A percentile compares a stretch with the other conserved stretches of the same genome.
These are phyloP conservation scores for Clonostachys rosea DNA, from an alignment of 2,329 filamentous ascomycete genomes.

Conservation along the genomic window DNA sequence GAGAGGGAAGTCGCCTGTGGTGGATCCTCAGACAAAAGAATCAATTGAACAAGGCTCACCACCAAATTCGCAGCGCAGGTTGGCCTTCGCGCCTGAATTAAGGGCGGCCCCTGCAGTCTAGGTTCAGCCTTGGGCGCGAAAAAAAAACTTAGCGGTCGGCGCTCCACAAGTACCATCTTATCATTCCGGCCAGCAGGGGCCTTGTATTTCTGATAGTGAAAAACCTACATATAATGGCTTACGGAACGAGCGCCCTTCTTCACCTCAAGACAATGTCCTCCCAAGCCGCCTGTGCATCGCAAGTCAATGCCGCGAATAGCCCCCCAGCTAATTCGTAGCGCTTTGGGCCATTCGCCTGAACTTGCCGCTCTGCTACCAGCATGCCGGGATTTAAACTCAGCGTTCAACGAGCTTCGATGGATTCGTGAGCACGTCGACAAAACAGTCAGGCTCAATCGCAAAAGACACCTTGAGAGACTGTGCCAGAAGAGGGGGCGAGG, in stretches of 20 bases:
- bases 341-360: conserved; percentile 46
- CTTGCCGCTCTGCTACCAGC: conserved; percentile 57
- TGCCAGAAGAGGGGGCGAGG: conserved; percentile 51
- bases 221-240: neutral
- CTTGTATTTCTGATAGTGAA: neutral
- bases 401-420: conserved; percentile 69
- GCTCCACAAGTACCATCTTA: neutral
- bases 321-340: conserved; percentile 51
- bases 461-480: conserved; percentile 26
- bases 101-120: too few relatives aligned
- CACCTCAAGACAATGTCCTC: neutral
- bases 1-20: too few relatives aligned
- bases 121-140: too few relatives aligned
- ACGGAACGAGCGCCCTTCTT: neutral
- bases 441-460: conserved; percentile 6
- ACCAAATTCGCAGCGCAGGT: too few relatives aligned
- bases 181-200: neutral
- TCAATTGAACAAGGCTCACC: too few relatives aligned
- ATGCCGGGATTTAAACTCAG: conserved; percentile 59
- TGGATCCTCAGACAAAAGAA: too few relatives aligned
- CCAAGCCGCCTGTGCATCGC: too few relatives aligned
- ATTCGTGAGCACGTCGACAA: conserved; percentile 54
- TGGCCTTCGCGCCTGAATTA: too few relatives aligned
- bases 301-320: conserved; percentile 58
- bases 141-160: too few relatives aligned